Percentiles rank a stretch among this genome's conserved stretches.
Evolutionary conservation across 139 green algal species (phyloP).

Genomic region (Coccomyxa sp.): DNA sequence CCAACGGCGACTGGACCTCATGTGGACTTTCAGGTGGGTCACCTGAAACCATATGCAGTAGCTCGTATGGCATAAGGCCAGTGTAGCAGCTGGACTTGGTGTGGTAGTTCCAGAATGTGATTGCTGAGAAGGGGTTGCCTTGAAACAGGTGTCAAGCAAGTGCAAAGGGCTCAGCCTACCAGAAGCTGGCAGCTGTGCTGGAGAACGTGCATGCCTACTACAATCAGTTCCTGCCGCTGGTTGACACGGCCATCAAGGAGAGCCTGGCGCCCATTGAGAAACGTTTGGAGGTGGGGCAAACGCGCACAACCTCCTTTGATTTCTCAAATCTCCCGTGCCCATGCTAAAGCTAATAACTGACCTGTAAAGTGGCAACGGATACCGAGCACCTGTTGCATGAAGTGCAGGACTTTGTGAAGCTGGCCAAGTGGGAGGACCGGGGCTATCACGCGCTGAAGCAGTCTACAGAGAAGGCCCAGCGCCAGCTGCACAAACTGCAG

Average conservation of each 20-base stretch:
- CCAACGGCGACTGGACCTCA: constrained; percentile 65
- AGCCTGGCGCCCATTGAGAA: constrained; percentile 69
- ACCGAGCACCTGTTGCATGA: too few species aligned
- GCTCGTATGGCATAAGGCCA: background rate
- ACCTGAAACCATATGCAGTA: background rate
- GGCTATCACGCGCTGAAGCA: constrained; percentile 84
- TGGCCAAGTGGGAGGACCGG: constrained; percentile 97
- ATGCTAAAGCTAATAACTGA: background rate
- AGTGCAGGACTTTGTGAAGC: constrained; percentile 80
- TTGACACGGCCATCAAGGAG: constrained; percentile 46
- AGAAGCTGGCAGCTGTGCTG: constrained; percentile 35
- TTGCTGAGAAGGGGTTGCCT: background rate
- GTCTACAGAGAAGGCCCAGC: constrained; percentile 79
- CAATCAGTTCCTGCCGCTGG: constrained; percentile 60
- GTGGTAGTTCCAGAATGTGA: background rate
- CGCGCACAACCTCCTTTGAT: background rate
- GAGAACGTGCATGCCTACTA: constrained; percentile 82
- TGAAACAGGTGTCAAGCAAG: background rate
- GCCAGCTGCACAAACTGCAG: constrained; percentile 76
- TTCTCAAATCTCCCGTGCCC: background rate
- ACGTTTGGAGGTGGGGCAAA: constrained; percentile 55
- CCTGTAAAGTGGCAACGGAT: too few species aligned
- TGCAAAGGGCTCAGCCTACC: background rate
- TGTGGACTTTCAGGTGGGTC: constrained; percentile 52
- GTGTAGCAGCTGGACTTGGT: background rate